Evolutionary conservation across 2,329 filamentous ascomycete species (phyloP).

Genomic region (Colletotrichum sp.): DNA sequence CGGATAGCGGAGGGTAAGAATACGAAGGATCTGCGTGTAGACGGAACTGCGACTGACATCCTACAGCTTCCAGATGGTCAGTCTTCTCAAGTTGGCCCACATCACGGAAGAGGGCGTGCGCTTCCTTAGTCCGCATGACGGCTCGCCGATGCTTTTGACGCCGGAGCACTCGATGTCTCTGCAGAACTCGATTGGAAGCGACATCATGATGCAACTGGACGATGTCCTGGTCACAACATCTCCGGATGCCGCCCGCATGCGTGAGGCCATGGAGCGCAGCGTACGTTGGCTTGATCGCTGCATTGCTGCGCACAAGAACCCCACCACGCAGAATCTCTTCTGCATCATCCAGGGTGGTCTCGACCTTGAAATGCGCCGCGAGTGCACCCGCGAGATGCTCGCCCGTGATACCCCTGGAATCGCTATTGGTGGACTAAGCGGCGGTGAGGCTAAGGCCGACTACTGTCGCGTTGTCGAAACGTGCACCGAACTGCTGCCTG

Average conservation of each 20-base stretch:
- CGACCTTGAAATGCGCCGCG: conserved; percentile 81
- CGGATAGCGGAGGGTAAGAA: conserved; percentile 73
- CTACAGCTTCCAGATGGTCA: conserved; percentile 97
- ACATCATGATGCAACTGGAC: conserved; percentile 99
- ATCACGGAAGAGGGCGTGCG: conserved; percentile 95
- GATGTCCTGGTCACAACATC: conserved; percentile 97
- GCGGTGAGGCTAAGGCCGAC: conserved; percentile 91
- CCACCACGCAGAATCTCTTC: conserved; percentile 87
- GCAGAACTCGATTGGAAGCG: conserved; percentile 96
- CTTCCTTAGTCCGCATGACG: conserved; percentile 96
- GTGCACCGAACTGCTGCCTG: conserved; percentile 84
- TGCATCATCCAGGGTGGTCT: conserved; percentile 98
- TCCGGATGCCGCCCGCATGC: conserved; percentile 85
- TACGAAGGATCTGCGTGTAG: neutral
- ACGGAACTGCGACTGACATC: conserved; percentile 3
- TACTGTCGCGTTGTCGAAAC: conserved; percentile 90
- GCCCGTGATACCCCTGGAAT: conserved; percentile 92
- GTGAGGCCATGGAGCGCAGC: conserved; percentile 92
- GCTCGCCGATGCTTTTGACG: conserved; percentile 93
- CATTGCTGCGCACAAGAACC: conserved; percentile 86
- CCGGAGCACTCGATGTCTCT: conserved; percentile 96
- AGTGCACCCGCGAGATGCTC: conserved; percentile 89
- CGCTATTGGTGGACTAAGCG: conserved; percentile 92
- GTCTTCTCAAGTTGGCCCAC: conserved; percentile 87
- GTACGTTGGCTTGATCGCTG: conserved; percentile 96